Conservation (phyloP, 2,329 filamentous ascomycete species). For the Alternaria triticimaculans region DNA sequence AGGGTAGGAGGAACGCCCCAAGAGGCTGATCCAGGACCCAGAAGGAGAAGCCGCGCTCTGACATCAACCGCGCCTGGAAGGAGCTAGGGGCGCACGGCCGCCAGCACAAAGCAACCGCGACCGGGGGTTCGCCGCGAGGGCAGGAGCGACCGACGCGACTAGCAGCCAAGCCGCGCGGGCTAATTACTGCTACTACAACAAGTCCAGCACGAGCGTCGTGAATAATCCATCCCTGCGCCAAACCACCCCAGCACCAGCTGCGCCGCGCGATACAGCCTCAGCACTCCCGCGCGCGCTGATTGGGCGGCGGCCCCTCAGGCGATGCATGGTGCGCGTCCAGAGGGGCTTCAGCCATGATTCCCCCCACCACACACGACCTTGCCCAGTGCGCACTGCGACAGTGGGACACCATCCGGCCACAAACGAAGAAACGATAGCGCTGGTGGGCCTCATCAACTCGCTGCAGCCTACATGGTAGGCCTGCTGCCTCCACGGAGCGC, state of each 20-base stretch:
- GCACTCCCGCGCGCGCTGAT: slow-evolving; percentile 8
- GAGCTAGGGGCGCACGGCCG: slow-evolving; percentile 27
- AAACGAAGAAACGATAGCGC: slow-evolving; percentile 31
- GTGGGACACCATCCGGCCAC: slow-evolving; percentile 25
- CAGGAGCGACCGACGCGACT: slow-evolving; percentile 9
- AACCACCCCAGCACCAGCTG: slow-evolving; percentile 7
- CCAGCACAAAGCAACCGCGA: slow-evolving; percentile 28
- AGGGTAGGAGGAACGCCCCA: slow-evolving; percentile 37
- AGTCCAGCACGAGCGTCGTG: slow-evolving; percentile 6
- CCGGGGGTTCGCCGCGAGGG: slow-evolving; percentile 14
- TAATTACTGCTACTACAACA: slow-evolving; percentile 1
- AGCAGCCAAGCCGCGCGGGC: slow-evolving; percentile 14
- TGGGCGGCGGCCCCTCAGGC: slow-evolving; percentile 5
- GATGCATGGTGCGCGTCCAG: slow-evolving; percentile 14
- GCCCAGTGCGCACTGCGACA: slow-evolving; percentile 10
- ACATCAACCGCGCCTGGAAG: slow-evolving; percentile 45
- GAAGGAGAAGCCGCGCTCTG: slow-evolving; percentile 46
- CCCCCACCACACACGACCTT: slow-evolving; percentile 11
- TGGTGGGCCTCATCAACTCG: slow-evolving; percentile 28
- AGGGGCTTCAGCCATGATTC: slow-evolving; percentile 17
- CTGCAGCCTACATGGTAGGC: slow-evolving; percentile 21
- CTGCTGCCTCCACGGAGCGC: slow-evolving; percentile 6
- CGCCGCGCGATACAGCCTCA: slow-evolving; percentile 23
- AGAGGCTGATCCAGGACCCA: slow-evolving; percentile 51
- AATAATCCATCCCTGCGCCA: slow-evolving; percentile 15